A percentile compares a stretch with the other conserved stretches of the same genome.
Conservation (phyloP, 2,329 filamentous ascomycete genomes). For the Alternaria ethzedia region DNA sequence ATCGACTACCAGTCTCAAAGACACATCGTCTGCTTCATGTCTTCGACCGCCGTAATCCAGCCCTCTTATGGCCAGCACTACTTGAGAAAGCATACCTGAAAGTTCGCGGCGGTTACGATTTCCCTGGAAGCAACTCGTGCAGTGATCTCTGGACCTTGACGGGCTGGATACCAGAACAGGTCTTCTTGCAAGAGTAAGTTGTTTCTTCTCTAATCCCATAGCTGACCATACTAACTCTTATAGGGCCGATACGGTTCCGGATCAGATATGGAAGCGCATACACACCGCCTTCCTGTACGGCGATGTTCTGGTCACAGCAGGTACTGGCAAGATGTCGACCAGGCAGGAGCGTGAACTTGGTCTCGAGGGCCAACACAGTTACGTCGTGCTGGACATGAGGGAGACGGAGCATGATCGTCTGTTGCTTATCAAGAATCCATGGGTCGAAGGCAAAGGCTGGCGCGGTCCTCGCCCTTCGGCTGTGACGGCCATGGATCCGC, state of each 20-base stretch:
- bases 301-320: slow-evolving; percentile 86
- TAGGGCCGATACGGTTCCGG: slow-evolving; percentile 78
- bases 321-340: slow-evolving; percentile 80
- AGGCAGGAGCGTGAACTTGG: slow-evolving; percentile 82
- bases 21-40: slow-evolving; percentile 82
- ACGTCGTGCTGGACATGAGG: slow-evolving; percentile 83
- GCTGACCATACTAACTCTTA: slow-evolving; percentile 10
- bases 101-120: slow-evolving; percentile 93
- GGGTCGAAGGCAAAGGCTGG: slow-evolving; percentile 83
- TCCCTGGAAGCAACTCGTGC: slow-evolving; percentile 95
- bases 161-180: slow-evolving; percentile 95
- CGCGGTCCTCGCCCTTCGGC: slow-evolving; percentile 56
- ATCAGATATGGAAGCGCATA: slow-evolving; percentile 79
- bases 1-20: slow-evolving; percentile 79
- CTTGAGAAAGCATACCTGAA: slow-evolving; percentile 97
- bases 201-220: neutral
- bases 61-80: slow-evolving; percentile 87
- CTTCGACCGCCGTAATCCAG: slow-evolving; percentile 80
- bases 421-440: slow-evolving; percentile 92
- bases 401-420: slow-evolving; percentile 68
- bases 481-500: slow-evolving; percentile 22
- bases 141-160: slow-evolving; percentile 93
- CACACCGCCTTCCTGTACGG: slow-evolving; percentile 75
- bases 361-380: slow-evolving; percentile 89
- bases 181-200: slow-evolving; percentile 78